Percentiles rank a stretch among this genome's conserved stretches.
Conservation (phyloP, 2,329 filamentous ascomycete genomes). For the Trichoderma cornu-damae region DNA sequence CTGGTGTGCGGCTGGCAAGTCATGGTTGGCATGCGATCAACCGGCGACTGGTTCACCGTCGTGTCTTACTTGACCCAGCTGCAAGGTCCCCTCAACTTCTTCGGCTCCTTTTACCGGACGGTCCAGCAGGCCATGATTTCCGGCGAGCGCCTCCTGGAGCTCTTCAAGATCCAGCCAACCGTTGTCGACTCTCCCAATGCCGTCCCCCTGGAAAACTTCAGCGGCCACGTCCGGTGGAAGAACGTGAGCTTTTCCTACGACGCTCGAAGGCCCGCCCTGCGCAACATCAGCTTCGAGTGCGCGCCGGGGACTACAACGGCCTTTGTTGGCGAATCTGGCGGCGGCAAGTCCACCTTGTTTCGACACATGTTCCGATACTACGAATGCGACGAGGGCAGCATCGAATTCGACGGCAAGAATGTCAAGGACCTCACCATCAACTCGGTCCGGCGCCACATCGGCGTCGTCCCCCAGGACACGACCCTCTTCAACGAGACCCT, state of each 20-base stretch:
- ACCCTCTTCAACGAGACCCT: conserved; percentile 90
- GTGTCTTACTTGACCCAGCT: conserved; percentile 76
- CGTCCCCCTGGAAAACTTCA: conserved; percentile 58
- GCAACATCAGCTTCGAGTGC: conserved; percentile 80
- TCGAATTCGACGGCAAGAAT: conserved; percentile 78
- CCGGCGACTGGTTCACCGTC: conserved; percentile 68
- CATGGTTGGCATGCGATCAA: conserved; percentile 56
- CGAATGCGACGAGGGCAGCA: conserved; percentile 72
- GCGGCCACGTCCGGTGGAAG: conserved; percentile 79
- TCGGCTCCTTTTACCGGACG: conserved; percentile 91
- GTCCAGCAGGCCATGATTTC: conserved; percentile 98
- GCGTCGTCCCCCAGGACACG: conserved; percentile 94
- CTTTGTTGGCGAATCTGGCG: conserved; percentile 92
- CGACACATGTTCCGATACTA: conserved; percentile 96
- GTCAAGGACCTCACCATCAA: conserved; percentile 87
- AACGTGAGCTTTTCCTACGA: conserved; percentile 92
- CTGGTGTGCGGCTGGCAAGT: conserved; percentile 75
- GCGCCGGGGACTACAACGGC: conserved; percentile 88
- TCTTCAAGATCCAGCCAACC: conserved; percentile 94
- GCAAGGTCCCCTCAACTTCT: conserved; percentile 77
- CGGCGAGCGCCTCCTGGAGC: conserved; percentile 85
- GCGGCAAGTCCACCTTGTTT: conserved; percentile 95
- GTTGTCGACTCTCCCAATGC: conserved; percentile 73
- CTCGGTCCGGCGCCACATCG: conserved; percentile 85
- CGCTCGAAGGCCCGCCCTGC: conserved; percentile 74